These are phyloP conservation scores for Sanghuangporus baumii DNA, from an alignment of 1,284 basidiomycete genomes.

Conservation along the genomic window DNA sequence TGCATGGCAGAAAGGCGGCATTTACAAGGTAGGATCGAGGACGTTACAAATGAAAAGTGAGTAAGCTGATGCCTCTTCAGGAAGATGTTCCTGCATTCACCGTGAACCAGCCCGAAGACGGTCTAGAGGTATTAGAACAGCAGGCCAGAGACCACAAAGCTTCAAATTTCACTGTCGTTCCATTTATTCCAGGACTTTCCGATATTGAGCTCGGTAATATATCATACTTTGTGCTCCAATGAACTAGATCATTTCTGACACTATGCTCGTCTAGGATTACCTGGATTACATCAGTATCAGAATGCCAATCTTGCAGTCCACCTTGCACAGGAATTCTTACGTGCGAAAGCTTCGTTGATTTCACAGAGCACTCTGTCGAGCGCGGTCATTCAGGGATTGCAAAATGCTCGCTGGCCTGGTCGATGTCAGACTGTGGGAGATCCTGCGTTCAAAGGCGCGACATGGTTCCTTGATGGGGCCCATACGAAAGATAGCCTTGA, in stretches of 20 bases:
- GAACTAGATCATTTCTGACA: not conserved
- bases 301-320: conserved; percentile 89
- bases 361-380: conserved; percentile 37
- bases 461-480: conserved; percentile 94
- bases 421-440: conserved; percentile 84
- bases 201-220: conserved; percentile 58
- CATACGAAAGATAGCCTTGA: conserved; percentile 91
- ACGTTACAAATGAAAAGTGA: not conserved
- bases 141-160: conserved; percentile 65
- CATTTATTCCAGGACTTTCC: conserved; percentile 41
- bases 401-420: conserved; percentile 88
- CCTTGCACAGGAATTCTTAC: conserved; percentile 68
- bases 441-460: conserved; percentile 42
- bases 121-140: conserved; percentile 58
- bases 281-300: conserved; percentile 84
- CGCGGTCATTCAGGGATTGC: conserved; percentile 58
- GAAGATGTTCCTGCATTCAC: conserved; percentile 81
- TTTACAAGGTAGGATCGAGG: conserved; percentile 74
- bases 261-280: conserved; percentile 51
- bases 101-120: conserved; percentile 71
- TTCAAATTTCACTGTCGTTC: conserved; percentile 59
- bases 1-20: conserved; percentile 94
- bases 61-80: conserved; percentile 31
- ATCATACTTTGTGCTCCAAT: not conserved
- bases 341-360: conserved; percentile 29